Evolutionary conservation across 2,329 filamentous ascomycete species (phyloP).

Genomic region (Penicillium hesseltinei): DNA sequence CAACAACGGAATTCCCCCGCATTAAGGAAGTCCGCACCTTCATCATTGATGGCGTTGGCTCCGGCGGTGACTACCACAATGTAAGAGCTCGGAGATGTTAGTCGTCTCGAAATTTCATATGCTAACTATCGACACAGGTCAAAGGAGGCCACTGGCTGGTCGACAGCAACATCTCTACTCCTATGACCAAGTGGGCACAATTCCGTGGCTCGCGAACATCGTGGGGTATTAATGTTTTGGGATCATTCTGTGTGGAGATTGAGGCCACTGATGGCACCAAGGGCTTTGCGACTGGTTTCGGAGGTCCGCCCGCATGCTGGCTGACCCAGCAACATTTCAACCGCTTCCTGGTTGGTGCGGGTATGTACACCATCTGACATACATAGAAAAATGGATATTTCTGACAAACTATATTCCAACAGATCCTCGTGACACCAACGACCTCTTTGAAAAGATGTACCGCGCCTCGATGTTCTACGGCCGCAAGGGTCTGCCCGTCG

Average conservation of each 20-base stretch:
- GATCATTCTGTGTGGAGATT: conserved; percentile 87
- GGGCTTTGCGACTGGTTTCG: conserved; percentile 91
- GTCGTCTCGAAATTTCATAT: neutral
- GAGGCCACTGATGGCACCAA: conserved; percentile 88
- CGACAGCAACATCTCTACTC: conserved; percentile 87
- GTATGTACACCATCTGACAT: conserved; percentile 35
- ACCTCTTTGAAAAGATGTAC: conserved; percentile 96
- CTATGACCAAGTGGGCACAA: conserved; percentile 84
- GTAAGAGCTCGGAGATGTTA: conserved; percentile 45
- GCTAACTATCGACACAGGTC: conserved; percentile 26
- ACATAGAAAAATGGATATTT: neutral
- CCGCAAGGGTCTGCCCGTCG: conserved; percentile 83
- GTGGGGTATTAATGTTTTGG: conserved; percentile 94
- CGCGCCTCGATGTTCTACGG: conserved; percentile 95
- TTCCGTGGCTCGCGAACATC: conserved; percentile 85
- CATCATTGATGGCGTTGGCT: conserved; percentile 48
- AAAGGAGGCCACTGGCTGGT: conserved; percentile 71
- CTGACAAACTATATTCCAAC: neutral
- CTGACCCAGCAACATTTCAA: conserved; percentile 91
- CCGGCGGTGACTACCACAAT: conserved; percentile 73
- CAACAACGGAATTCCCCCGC: conserved; percentile 38
- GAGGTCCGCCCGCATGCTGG: conserved; percentile 91
- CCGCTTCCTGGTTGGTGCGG: conserved; percentile 80
- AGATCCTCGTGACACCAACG: conserved; percentile 88
- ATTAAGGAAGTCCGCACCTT: conserved; percentile 49